Evolutionary conservation across 768 basidiomycete genomes (phyloP).

Genomic region (Lepiota venenata): DNA sequence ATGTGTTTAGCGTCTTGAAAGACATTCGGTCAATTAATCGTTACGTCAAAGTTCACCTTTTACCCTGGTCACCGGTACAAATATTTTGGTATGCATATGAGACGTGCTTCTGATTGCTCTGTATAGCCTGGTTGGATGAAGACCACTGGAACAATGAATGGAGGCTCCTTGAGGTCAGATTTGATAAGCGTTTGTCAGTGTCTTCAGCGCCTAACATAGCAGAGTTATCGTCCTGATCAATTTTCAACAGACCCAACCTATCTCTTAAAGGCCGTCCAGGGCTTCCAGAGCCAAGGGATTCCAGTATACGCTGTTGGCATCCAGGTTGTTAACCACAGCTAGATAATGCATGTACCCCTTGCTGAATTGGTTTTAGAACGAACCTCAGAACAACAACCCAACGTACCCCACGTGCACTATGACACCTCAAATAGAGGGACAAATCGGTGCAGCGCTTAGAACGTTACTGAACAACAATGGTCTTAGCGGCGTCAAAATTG

Average conservation of each 20-base stretch:
- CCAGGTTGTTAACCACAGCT: slow-evolving; percentile 24
- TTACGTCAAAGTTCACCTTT: slow-evolving; percentile 24
- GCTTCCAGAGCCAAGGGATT: slow-evolving; percentile 60
- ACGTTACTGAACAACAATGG: slow-evolving; percentile 61
- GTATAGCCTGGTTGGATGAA: slow-evolving; percentile 85
- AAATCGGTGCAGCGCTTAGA: slow-evolving; percentile 54
- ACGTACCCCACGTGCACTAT: slow-evolving; percentile 68
- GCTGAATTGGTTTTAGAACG: slow-evolving; percentile 29
- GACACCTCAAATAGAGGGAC: slow-evolving; percentile 50
- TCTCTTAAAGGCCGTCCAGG: slow-evolving; percentile 71
- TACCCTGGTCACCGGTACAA: slow-evolving; percentile 73
- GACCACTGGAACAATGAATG: slow-evolving; percentile 59
- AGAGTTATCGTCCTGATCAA: background rate
- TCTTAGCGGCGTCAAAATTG: slow-evolving; percentile 55
- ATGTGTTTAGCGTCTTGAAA: slow-evolving; percentile 57
- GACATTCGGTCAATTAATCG: slow-evolving; percentile 63
- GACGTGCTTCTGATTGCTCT: background rate
- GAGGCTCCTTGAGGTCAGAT: slow-evolving; percentile 52
- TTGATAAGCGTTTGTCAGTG: slow-evolving; percentile 48
- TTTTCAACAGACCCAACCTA: slow-evolving; percentile 60
- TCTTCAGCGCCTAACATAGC: background rate
- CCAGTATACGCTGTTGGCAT: slow-evolving; percentile 61
- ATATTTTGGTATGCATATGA: background rate
- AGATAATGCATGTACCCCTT: background rate
- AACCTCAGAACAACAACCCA: slow-evolving; percentile 54